Evolutionary conservation across 495 filamentous ascomycete species (phyloP).

Genomic region (Choiromyces venosus): DNA sequence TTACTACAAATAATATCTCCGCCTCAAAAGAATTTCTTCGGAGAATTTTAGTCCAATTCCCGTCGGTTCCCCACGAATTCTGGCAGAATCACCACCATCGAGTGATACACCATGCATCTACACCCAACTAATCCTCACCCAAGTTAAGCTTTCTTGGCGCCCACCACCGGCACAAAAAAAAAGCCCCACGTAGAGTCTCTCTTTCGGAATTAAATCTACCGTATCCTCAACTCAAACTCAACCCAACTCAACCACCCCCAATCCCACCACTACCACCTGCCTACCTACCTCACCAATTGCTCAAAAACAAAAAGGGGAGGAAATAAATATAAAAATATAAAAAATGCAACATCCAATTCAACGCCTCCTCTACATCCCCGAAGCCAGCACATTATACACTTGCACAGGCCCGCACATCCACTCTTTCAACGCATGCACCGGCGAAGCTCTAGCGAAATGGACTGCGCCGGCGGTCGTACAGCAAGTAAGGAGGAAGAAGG

Average conservation of each 20-base stretch:
- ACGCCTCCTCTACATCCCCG: conserved; percentile 24
- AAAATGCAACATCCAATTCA: conserved; percentile 40
- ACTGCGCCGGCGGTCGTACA: conserved; percentile 23
- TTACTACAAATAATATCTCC: no score
- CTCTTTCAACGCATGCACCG: conserved; percentile 28
- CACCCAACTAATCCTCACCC: not conserved
- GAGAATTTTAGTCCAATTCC: no score
- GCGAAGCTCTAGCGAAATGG: conserved; percentile 25
- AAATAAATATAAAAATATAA: not conserved
- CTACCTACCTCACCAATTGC: not conserved
- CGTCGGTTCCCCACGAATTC: no score
- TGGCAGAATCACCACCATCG: no score
- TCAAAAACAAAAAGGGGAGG: no score
- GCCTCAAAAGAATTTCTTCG: no score
- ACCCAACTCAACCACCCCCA: not conserved
- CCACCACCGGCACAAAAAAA: not conserved
- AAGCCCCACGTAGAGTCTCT: not conserved
- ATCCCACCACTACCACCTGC: not conserved
- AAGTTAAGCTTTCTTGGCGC: not conserved
- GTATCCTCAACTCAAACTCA: not conserved
- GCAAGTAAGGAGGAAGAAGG: conserved; percentile 18
- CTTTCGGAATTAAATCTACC: not conserved
- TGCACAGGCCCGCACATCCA: conserved; percentile 25
- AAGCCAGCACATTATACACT: conserved; percentile 22
- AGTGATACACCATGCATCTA: not conserved